Evolutionary conservation across 306 rosid species (phyloP), one percentile per base, ranked within the genome.

Genomic region (Glycine latifolia): DNA sequence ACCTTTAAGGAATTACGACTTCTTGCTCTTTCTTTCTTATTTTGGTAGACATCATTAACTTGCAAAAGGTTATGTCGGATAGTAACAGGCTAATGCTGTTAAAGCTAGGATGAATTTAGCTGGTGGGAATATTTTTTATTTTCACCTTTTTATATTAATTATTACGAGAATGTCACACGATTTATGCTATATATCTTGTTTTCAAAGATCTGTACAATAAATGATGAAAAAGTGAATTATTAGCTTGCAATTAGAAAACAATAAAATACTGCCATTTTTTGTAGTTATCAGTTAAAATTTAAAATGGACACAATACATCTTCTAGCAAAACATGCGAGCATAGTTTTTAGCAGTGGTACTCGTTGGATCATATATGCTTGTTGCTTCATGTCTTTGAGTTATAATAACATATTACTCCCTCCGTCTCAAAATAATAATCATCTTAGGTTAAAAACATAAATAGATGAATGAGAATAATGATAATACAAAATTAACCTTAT

Each of bases 331-430:
- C 8, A 0, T 1, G 47, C 17, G 58, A 16, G 47, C 68, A 69
- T 72, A 81, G 17, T 33, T 62, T 62, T 12, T 33, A 31, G 43
- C 50, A 6, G 15, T 54, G 33, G 0, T 67, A 17, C 54, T 63
- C 46, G 63, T 71, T 53, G 70, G 76, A 46, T 78, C 54, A 44
- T 8, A 46, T 31, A 74, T 20, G 60, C 49, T 16, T 62, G 31
- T 76, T 80, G 46, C 53, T 68, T 56, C 10, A 33, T 72, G 17
- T 73, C 8, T 49, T 14, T 33, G 33, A 70, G 37, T 55, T 41
- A n/a, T 35, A 15, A 43, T 43, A 43, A 43, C 47, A 43, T 7
- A 43, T 43, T 20, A 20, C 20, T 20, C 20, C 20, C 20, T 20
- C 20, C 20, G 1, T 20, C 20, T 1, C 20, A 20, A 20, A 20